A percentile compares a stretch with the other conserved stretches of the same genome.
phyloP scores from a whole-genome alignment of 2,329 filamentous ascomycete genomes.

The Xylariomycetidae sp. region DNA sequence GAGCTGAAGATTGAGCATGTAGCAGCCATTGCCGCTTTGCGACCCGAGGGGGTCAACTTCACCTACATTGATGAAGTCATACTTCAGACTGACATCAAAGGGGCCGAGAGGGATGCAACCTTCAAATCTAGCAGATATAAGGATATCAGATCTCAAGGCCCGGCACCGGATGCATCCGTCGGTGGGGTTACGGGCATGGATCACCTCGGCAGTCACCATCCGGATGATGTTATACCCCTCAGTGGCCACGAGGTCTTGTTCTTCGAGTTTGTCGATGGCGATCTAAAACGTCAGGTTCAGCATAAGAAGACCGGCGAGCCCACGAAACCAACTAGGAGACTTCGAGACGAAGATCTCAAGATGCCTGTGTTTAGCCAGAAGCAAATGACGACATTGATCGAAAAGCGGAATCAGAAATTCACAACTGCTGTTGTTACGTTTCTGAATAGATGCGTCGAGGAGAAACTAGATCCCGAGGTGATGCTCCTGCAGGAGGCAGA shows the following conservation, averaged over 20 bases:
- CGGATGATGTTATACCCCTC: slow-evolving; percentile 23
- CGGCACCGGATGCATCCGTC: slow-evolving; percentile 51
- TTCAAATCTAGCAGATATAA: slow-evolving; percentile 54
- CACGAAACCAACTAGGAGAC: slow-evolving; percentile 60
- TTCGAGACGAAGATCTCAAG: slow-evolving; percentile 75
- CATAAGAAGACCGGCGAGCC: slow-evolving; percentile 70
- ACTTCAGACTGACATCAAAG: slow-evolving; percentile 74
- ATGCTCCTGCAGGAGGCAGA: slow-evolving; percentile 56
- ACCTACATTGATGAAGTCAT: slow-evolving; percentile 80
- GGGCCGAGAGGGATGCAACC: slow-evolving; percentile 59
- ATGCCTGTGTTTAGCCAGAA: slow-evolving; percentile 93
- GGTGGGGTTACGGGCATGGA: slow-evolving; percentile 51
- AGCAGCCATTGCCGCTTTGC: slow-evolving; percentile 71
- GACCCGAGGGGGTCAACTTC: slow-evolving; percentile 77
- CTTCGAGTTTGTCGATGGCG: slow-evolving; percentile 90
- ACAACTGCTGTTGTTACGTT: slow-evolving; percentile 71
- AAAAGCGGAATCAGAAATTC: slow-evolving; percentile 85
- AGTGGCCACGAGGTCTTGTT: slow-evolving; percentile 66
- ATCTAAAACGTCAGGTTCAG: slow-evolving; percentile 75
- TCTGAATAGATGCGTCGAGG: slow-evolving; percentile 65
- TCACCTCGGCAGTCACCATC: slow-evolving; percentile 29
- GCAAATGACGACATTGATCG: slow-evolving; percentile 84
- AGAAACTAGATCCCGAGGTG: slow-evolving; percentile 62
- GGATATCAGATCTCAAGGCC: slow-evolving; percentile 44
- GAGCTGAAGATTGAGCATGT: slow-evolving; percentile 72